Percentiles rank a stretch among this genome's conserved stretches.
phyloP scores from a whole-genome alignment of 345 rosid genomes.

The Clarkia xantiana region DNA sequence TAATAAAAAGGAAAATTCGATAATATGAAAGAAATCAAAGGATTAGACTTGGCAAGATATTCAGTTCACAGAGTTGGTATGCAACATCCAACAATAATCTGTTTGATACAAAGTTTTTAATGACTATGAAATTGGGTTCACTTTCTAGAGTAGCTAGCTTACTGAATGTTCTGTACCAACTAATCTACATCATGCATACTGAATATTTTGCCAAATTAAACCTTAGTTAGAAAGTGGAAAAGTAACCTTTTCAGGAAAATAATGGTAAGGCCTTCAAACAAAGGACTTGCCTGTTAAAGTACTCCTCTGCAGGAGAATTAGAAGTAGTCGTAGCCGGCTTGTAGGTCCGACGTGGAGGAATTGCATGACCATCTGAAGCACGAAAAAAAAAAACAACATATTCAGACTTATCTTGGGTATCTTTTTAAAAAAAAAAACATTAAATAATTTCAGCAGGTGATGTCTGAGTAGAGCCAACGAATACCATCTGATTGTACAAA shows the following conservation, averaged over 20 bases:
- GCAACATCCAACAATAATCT: too few species aligned
- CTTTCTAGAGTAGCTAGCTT: too few species aligned
- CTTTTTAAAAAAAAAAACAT: neutral
- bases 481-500: too few species aligned
- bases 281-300: slow-evolving; percentile 31
- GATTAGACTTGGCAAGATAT: too few species aligned
- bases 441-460: neutral
- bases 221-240: neutral
- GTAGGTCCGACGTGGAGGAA: slow-evolving; percentile 26
- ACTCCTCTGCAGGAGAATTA: slow-evolving; percentile 33
- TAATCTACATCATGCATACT: too few species aligned
- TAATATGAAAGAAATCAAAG: too few species aligned
- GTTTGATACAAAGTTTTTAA: too few species aligned
- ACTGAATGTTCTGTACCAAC: too few species aligned
- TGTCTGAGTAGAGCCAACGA: neutral
- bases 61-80: too few species aligned
- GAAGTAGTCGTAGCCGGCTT: slow-evolving; percentile 12
- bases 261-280: neutral
- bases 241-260: neutral
- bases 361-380: slow-evolving; percentile 22
- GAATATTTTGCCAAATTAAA: too few species aligned
- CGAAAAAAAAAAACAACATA: neutral
- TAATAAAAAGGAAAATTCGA: too few species aligned
- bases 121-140: too few species aligned
- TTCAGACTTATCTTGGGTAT: neutral